Base-by-base conservation (phyloP, 352 stramenopile species). In the Pythium guiyangense region DNA sequence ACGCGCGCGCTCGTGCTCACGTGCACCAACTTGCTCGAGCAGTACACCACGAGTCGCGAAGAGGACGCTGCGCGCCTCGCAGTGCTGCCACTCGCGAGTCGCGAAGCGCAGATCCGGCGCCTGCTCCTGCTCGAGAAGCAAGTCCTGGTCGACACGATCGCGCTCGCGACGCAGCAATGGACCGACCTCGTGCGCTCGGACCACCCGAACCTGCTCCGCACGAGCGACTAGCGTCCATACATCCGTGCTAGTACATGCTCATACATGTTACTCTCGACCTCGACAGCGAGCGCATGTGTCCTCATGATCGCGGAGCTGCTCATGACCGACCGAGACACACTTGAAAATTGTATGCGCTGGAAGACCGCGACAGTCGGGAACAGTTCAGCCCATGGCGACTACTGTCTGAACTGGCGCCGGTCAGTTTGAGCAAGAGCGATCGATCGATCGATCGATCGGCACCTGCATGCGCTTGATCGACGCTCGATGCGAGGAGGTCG, bases 41-140 rank as follows among this genome's bases (percentile, higher is more conserved):
- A 79, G 45, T 79, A 80, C 47, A 50, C 57, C 20, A 77, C 73
- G 39, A 66, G 51, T 20, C 31, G 77, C 15, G 69, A 77, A 31
- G 46, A 77, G 39, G 73, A 78, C 49, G 43, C 49, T 78, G 12
- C 39, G 43, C 6, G 42, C 46, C 42, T 51, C 77, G 27, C 20
- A 29, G 1, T 26, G 53, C 4, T 34, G 60, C 2, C 15, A 52
- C 4, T 56, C 8, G 63, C 48, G 31, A 63, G 48, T 29, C 67
- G 65, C 6, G 61, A 59, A 29, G 57, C 65, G 1, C 66, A 89
- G 6, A 66, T 84, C 0, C 54, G 71, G n/a, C 72, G 69, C 29
- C 63, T 67, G 15, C 63, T 89, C 1, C 56, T 84, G 47, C 62
- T 79, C 51, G 79, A 89, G 60, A 89, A 89, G 49, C 54, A 76